These are phyloP conservation scores for Trichoderma sp. DNA, from an alignment of 2,329 filamentous ascomycete genomes.

Conservation along the genomic window DNA sequence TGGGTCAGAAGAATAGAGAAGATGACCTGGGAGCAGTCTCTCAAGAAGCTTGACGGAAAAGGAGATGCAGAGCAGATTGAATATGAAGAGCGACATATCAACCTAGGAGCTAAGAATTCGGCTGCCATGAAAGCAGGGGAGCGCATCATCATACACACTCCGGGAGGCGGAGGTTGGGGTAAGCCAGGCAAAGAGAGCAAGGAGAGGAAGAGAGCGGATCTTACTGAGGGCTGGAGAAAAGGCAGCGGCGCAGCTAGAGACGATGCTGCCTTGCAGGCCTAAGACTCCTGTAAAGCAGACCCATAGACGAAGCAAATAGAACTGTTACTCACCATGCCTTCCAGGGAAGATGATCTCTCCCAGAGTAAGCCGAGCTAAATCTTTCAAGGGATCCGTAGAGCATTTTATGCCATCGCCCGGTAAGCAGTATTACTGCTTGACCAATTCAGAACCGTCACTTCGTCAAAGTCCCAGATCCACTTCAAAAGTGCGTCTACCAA, in stretches of 20 bases:
- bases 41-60: conserved; percentile 42
- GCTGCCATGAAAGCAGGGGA: conserved; percentile 76
- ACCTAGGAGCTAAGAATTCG: conserved; percentile 77
- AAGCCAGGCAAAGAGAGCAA: conserved; percentile 58
- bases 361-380: background rate
- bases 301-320: background rate
- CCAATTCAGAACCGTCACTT: background rate
- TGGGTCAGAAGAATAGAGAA: conserved; percentile 78
- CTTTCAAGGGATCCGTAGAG: background rate
- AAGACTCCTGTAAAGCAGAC: conserved; percentile 6
- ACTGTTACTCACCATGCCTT: background rate
- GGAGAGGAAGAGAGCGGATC: conserved; percentile 55
- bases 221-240: conserved; percentile 54
- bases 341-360: background rate
- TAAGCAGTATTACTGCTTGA: background rate
- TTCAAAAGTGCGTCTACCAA: background rate
- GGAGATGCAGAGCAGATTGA: conserved; percentile 41
- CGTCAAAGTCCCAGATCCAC: background rate
- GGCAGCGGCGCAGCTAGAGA: conserved; percentile 60
- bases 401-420: background rate
- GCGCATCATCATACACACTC: conserved; percentile 74
- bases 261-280: conserved; percentile 60
- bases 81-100: conserved; percentile 65
- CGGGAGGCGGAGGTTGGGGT: conserved; percentile 80
- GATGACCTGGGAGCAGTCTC: conserved; percentile 50